Evolutionary conservation across 2,329 filamentous ascomycete genomes (phyloP), one percentile per base, ranked within the genome.

Genomic region (Berkeleyomyces basicola): DNA sequence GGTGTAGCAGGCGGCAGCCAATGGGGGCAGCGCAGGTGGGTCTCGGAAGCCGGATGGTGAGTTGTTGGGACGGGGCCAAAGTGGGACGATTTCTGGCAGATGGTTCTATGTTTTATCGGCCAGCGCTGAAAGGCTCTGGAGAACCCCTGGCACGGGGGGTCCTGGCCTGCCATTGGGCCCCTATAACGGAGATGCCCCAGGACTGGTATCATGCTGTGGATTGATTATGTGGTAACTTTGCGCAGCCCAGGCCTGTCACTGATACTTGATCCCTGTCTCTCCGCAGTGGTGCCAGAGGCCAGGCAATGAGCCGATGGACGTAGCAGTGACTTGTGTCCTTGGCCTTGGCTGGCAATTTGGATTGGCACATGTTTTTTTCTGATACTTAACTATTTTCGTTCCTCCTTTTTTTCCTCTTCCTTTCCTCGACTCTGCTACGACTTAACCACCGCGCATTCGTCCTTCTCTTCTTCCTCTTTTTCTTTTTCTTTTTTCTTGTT

Each of bases 291-390:
- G 23, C 23, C 23, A 23, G 23, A 1, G 23, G 23, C 43, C 14
- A 11, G 43, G 14, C 43, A 46, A 46, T 46, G 43, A n/a, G 11
- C 43, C 16, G 43, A 46, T 46, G 43, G 43, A 4, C 3, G 43
- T 46, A n/a, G 7, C 43, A 46, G 43, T 46, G 43, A 46, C 43
- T 46, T 46, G 43, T 23, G 23, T 23, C 23, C 23, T 23, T 23
- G 23, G 23, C 23, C 23, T 23, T 23, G 23, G 23, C 23, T 23
- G 23, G 23, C 23, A n/a, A 61, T 40, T 64, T 60, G 10, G 58
- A 55, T 57, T 51, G 10, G 14, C 57, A 58, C 37, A 53, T 57
- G n/a, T 59, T 37, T 16, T 62, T 53, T 43, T 59, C 55, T 60
- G 31, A 40, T 39, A 10, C 46, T 51, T 57, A 14, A 7, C 40